Evolutionary conservation across 192 early-diverging fungal species (phyloP).

Genomic region (Geosiphon pyriformis): DNA sequence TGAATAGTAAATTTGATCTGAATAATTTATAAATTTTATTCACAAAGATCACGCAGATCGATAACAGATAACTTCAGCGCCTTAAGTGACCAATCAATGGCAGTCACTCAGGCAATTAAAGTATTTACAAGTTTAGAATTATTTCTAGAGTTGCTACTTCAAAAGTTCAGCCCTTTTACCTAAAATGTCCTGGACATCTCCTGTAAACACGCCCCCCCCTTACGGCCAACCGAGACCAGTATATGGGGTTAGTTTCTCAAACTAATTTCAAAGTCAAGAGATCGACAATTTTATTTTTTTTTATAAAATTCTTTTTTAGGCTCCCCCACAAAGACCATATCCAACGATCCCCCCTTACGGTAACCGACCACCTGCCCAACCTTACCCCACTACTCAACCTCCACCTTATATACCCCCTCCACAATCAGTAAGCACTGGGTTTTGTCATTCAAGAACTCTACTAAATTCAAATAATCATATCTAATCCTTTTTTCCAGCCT

Average conservation of each 20-base stretch:
- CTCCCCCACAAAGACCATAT: neutral
- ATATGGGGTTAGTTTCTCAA: neutral
- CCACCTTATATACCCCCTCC: neutral
- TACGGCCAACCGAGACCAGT: slow-evolving; percentile 4
- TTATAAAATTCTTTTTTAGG: neutral
- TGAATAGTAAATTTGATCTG: too few species aligned
- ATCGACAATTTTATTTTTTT: neutral
- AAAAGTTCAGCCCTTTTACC: too few species aligned
- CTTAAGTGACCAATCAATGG: too few species aligned
- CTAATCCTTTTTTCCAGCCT: neutral
- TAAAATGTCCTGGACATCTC: slow-evolving; percentile 15
- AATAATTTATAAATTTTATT: too few species aligned
- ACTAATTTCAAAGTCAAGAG: too few species aligned
- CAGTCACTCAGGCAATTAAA: too few species aligned
- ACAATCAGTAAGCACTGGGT: neutral
- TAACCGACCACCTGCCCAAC: neutral
- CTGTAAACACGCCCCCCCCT: neutral
- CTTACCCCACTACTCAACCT: neutral
- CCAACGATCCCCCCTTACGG: neutral
- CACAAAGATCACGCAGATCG: too few species aligned
- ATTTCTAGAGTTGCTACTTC: too few species aligned
- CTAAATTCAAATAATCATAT: neutral
- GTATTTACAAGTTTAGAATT: too few species aligned
- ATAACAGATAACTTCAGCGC: too few species aligned
- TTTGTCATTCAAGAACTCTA: neutral